phyloP scores from a whole-genome alignment of 352 stramenopile species.

The Peronospora farinosa region DNA sequence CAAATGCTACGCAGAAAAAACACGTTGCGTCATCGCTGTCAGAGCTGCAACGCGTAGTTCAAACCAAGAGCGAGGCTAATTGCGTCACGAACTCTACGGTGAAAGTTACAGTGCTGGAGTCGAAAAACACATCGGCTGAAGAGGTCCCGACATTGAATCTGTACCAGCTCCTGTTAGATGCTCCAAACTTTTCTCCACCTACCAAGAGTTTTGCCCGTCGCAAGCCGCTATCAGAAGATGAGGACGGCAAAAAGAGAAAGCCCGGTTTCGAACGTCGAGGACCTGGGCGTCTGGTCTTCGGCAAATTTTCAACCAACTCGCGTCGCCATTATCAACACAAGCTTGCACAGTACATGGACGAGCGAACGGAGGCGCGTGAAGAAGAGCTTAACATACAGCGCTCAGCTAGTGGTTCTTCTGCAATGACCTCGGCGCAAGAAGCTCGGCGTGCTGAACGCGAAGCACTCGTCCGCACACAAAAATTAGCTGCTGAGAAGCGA shows the following conservation, averaged over 20 bases:
- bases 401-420: conserved; percentile 14
- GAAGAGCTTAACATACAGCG: conserved; percentile 70
- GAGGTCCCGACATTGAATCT: conserved; percentile 19
- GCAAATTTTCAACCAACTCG: conserved; percentile 54
- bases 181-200: conserved; percentile 25
- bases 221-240: conserved; percentile 11
- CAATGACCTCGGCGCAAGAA: conserved; percentile 35
- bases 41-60: conserved; percentile 62
- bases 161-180: conserved; percentile 35
- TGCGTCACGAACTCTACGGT: background rate
- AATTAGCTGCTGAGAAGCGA: conserved; percentile 65
- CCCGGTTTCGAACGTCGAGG: conserved; percentile 29
- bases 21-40: conserved; percentile 37
- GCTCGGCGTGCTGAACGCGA: conserved; percentile 58
- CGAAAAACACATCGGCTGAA: background rate
- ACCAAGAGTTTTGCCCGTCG: conserved; percentile 23
- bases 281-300: conserved; percentile 66
- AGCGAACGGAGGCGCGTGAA: conserved; percentile 54
- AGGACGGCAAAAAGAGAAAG: conserved; percentile 19
- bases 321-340: conserved; percentile 71
- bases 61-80: conserved; percentile 33
- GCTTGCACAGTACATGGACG: conserved; percentile 69
- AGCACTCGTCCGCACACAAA: conserved; percentile 51
- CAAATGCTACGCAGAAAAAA: conserved; percentile 32
- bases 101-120: background rate